Evolutionary conservation across 148 eudicot genomes (phyloP).

Genomic region (Fagopyrum esculentum): DNA sequence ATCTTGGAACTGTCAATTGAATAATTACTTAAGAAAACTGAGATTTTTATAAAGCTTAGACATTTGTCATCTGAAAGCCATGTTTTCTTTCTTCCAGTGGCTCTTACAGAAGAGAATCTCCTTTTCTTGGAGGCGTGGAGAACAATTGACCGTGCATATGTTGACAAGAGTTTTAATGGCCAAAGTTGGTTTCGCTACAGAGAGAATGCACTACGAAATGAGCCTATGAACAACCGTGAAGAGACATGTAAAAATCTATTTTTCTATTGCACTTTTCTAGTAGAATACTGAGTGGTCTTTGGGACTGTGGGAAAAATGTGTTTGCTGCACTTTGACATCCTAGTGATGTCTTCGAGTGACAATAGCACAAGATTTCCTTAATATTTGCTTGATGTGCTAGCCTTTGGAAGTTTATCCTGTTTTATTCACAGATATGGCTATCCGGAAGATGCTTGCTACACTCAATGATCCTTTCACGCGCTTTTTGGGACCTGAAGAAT

Average conservation of each 20-base stretch:
- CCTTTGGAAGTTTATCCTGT: not conserved
- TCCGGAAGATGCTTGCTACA: slow-evolving; percentile 82
- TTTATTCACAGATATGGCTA: slow-evolving; percentile 56
- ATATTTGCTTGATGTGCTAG: not conserved
- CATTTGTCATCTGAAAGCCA: not conserved
- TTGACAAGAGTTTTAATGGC: slow-evolving; percentile 93
- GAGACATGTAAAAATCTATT: slow-evolving; percentile 58
- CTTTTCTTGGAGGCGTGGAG: slow-evolving; percentile 98
- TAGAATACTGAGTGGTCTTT: not conserved
- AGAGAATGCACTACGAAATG: slow-evolving; percentile 80
- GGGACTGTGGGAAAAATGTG: no score
- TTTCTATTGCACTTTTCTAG: not conserved
- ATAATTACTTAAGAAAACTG: not conserved
- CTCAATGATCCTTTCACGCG: slow-evolving; percentile 96
- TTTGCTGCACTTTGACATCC: no score
- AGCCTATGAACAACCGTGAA: slow-evolving; percentile 85
- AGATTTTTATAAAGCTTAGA: not conserved
- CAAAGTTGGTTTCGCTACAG: slow-evolving; percentile 99
- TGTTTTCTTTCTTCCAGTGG: slow-evolving; percentile 41
- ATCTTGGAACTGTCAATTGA: not conserved
- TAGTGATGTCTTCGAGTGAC: no score
- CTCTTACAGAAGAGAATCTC: slow-evolving; percentile 85
- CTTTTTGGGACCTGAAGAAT: slow-evolving; percentile 88
- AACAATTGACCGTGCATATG: slow-evolving; percentile 87
- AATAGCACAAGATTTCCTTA: no score